Evolutionary conservation across 257 asterid genomes (phyloP).

Genomic region (Avicennia marina): DNA sequence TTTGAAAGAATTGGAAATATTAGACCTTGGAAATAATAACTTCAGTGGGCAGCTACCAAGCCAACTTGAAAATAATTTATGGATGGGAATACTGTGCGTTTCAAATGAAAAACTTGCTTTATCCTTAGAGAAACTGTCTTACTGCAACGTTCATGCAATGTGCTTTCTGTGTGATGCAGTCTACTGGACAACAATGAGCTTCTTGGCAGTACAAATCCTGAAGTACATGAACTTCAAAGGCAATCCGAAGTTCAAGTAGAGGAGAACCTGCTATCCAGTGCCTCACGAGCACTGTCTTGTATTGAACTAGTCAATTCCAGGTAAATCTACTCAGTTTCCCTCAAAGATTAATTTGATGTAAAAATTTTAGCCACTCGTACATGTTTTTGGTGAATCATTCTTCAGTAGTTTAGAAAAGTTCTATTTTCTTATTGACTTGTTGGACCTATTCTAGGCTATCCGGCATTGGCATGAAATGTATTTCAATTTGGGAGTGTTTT

Average conservation of each 20-base stretch:
- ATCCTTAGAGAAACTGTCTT: background rate
- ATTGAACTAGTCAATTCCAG: conserved; percentile 26
- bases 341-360: background rate
- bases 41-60: conserved; percentile 44
- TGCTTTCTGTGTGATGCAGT: conserved; percentile 32
- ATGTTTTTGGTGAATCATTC: too few relatives aligned
- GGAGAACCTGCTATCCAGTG: conserved; percentile 28
- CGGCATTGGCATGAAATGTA: too few relatives aligned
- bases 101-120: background rate
- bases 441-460: too few relatives aligned
- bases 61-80: conserved; percentile 34
- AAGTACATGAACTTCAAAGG: conserved; percentile 43
- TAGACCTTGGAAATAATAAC: conserved; percentile 57
- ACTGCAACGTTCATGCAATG: background rate
- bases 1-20: conserved; percentile 40
- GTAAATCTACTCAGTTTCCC: conserved; percentile 27
- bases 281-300: conserved; percentile 24
- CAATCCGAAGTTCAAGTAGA: conserved; percentile 56
- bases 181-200: conserved; percentile 66
- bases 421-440: too few relatives aligned
- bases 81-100: conserved; percentile 45
- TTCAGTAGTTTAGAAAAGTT: too few relatives aligned
- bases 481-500: too few relatives aligned
- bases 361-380: background rate
- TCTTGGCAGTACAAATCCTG: conserved; percentile 35